phyloP scores from a whole-genome alignment of 2,329 filamentous ascomycete genomes.

The Diaporthe destruens region DNA sequence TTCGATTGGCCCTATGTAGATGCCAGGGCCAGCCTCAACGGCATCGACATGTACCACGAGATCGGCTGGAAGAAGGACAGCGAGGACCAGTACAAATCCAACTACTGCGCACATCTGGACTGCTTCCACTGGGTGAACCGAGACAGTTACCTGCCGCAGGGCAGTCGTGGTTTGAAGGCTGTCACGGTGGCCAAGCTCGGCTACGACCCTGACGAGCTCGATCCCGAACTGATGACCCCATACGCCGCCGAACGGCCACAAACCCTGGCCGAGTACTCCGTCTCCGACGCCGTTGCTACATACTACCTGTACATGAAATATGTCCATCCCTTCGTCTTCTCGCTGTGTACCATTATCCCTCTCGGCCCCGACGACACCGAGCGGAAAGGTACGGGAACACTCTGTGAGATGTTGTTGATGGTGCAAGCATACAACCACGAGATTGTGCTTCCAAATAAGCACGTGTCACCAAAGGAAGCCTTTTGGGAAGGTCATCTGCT shows the following conservation, averaged over 20 bases:
- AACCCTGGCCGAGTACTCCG: conserved; percentile 95
- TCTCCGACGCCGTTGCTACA: conserved; percentile 97
- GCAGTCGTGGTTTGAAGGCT: conserved; percentile 95
- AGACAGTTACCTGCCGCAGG: conserved; percentile 97
- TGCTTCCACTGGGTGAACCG: conserved; percentile 99
- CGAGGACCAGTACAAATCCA: conserved; percentile 96
- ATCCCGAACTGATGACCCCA: conserved; percentile 96
- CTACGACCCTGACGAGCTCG: conserved; percentile 97
- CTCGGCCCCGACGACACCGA: conserved; percentile 92
- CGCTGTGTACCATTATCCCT: conserved; percentile 94
- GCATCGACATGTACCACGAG: conserved; percentile 99
- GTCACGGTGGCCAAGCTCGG: conserved; percentile 98
- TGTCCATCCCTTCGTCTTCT: conserved; percentile 99
- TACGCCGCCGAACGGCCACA: conserved; percentile 92
- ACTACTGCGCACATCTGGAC: conserved; percentile 98
- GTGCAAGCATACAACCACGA: conserved; percentile 94
- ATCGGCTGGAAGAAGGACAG: conserved; percentile 96
- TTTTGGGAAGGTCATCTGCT: conserved; percentile 98
- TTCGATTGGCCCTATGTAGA: conserved; percentile 99
- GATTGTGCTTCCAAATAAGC: conserved; percentile 96
- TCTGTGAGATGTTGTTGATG: conserved; percentile 99
- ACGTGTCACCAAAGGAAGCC: conserved; percentile 87
- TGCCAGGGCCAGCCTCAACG: conserved; percentile 89
- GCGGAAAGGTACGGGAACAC: conserved; percentile 94
- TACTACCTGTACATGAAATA: conserved; percentile 99